phyloP scores from a whole-genome alignment of 495 filamentous ascomycete genomes.

The Halenospora varia region DNA sequence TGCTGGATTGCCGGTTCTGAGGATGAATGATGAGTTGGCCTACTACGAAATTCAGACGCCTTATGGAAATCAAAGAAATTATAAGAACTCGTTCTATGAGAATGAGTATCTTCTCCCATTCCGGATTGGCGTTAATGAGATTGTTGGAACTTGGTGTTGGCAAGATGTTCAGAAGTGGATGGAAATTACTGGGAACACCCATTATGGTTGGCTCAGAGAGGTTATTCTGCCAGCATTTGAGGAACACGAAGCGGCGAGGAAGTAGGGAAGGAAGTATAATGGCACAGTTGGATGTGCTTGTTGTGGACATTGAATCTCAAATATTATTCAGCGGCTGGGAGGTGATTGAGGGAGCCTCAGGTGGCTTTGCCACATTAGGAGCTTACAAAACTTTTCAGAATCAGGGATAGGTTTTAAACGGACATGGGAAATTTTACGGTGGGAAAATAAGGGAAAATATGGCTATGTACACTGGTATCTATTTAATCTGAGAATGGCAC shows the following conservation, averaged over 20 bases:
- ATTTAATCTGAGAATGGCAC: no score
- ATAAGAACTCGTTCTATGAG: not conserved
- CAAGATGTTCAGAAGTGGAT: conserved; percentile 2
- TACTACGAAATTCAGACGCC: conserved; percentile 1
- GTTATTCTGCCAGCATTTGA: conserved; percentile 4
- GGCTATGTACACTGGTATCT: no score
- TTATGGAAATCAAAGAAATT: not conserved
- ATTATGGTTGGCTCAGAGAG: not conserved
- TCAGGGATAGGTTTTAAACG: no score
- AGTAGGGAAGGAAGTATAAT: not conserved
- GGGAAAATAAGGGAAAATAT: no score
- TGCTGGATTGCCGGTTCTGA: conserved; percentile 10
- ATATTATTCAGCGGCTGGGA: no score
- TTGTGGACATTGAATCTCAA: no score
- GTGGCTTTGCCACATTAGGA: not conserved
- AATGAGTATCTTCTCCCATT: conserved; percentile 10
- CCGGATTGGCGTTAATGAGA: not conserved
- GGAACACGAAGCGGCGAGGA: conserved; percentile 13
- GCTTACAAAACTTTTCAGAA: not conserved
- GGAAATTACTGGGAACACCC: not conserved
- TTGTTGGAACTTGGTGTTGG: conserved; percentile 11
- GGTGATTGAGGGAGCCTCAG: not conserved
- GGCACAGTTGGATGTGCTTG: not conserved
- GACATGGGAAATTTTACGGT: no score
- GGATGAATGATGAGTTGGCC: not conserved